Percentiles rank a stretch among this genome's conserved stretches.
These are phyloP conservation scores for Coemansia sp. DNA, from an alignment of 192 early-diverging fungal genomes.

Conservation along the genomic window DNA sequence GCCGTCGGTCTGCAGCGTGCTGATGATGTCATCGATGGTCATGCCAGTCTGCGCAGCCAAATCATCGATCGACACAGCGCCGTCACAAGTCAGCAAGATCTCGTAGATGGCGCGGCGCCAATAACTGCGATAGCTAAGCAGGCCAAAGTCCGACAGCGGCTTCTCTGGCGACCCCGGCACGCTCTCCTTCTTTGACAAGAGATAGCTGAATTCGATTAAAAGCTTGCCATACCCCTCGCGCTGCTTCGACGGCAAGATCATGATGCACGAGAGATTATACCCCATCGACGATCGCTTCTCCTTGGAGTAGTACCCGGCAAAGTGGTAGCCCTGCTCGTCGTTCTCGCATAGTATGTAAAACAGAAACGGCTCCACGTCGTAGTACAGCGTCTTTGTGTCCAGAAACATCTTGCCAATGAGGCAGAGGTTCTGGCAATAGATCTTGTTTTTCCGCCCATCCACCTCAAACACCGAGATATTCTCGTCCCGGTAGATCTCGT, in stretches of 20 bases:
- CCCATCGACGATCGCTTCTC: slow-evolving; percentile 81
- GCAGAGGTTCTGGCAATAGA: slow-evolving; percentile 97
- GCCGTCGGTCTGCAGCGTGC: slow-evolving; percentile 63
- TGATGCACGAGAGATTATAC: slow-evolving; percentile 94
- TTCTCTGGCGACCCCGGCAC: slow-evolving; percentile 85
- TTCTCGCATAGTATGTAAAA: slow-evolving; percentile 90
- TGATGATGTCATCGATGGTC: slow-evolving; percentile 77
- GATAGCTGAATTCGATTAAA: slow-evolving; percentile 91
- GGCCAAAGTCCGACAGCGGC: slow-evolving; percentile 86
- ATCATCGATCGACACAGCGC: slow-evolving; percentile 45
- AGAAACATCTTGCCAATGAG: slow-evolving; percentile 95
- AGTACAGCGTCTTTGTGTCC: slow-evolving; percentile 96
- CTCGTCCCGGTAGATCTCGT: slow-evolving; percentile 94
- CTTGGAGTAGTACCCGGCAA: slow-evolving; percentile 98
- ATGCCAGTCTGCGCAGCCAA: slow-evolving; percentile 71
- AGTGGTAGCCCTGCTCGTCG: slow-evolving; percentile 72
- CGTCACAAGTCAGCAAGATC: slow-evolving; percentile 49
- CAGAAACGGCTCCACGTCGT: slow-evolving; percentile 95
- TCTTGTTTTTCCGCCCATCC: slow-evolving; percentile 94
- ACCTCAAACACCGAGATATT: slow-evolving; percentile 91
- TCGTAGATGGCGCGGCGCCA: slow-evolving; percentile 78
- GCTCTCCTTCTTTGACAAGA: slow-evolving; percentile 73
- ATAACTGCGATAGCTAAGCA: slow-evolving; percentile 84
- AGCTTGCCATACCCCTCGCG: slow-evolving; percentile 90
- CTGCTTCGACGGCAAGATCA: slow-evolving; percentile 85